Percentiles rank a stretch among this genome's conserved stretches.
Evolutionary conservation across 192 early-diverging fungal genomes (phyloP).

Genomic region (Podila epigama): DNA sequence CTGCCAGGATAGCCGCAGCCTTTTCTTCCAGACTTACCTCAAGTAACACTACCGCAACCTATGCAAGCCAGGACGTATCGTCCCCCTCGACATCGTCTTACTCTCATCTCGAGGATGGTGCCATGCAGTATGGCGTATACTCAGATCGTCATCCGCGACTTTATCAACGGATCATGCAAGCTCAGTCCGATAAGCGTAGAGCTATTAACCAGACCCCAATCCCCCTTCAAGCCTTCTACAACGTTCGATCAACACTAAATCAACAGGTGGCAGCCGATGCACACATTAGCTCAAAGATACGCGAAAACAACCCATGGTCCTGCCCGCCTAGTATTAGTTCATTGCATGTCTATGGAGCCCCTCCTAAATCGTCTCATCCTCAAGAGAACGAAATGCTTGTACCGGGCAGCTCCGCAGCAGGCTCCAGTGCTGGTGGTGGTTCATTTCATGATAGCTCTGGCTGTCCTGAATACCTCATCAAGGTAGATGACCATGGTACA

Average conservation of each 20-base stretch:
- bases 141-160: slow-evolving; percentile 10
- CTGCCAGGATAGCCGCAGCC: neutral
- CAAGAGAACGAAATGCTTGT: slow-evolving; percentile 9
- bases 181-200: slow-evolving; percentile 8
- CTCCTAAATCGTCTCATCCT: slow-evolving; percentile 1
- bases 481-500: neutral
- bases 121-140: slow-evolving; percentile 7
- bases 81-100: neutral
- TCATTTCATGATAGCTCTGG: neutral
- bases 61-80: too few species aligned
- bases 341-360: slow-evolving; percentile 4
- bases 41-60: too few species aligned
- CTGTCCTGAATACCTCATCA: neutral
- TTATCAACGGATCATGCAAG: slow-evolving; percentile 1
- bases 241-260: neutral
- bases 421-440: slow-evolving; percentile 1
- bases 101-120: neutral
- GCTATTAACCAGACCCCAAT: slow-evolving; percentile 14
- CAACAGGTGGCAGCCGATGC: neutral
- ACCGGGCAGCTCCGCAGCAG: neutral
- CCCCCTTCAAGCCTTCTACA: slow-evolving; percentile 14
- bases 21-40: too few species aligned
- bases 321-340: slow-evolving; percentile 18
- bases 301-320: slow-evolving; percentile 12
- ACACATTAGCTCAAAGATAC: neutral